Evolutionary conservation across 805 yeast species (phyloP), one percentile per base, ranked within the genome.

Genomic region (Candida tammaniensis): DNA sequence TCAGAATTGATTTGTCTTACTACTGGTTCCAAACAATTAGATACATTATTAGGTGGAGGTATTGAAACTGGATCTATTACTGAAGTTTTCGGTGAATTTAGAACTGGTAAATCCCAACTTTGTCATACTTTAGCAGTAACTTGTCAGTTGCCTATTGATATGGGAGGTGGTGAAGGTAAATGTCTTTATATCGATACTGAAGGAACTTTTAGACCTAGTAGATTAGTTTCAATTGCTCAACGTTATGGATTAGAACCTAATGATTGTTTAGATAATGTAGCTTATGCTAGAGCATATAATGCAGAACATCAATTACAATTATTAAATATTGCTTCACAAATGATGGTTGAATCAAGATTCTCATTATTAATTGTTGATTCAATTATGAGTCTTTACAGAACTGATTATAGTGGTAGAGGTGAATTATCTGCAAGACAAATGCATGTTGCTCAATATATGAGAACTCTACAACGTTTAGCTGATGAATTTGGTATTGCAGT

Each of bases 121-220:
- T 93, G 98, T 60, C 98, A 93, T 57, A 93, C 98, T 1, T 70
- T 93, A 36, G 96, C 98, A 0, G 96, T 93, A 5, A 91, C 97
- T 2, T 91, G 98, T 58, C 98, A 91, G 60, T 68, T 93, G 36
- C 98, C 98, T 4, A 77, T 91, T 32, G 97, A 89, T 54, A 82
- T 85, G 83, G 97, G 97, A 25, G 98, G 98, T 41, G 98, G 96
- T 33, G 98, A 93, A 64, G 98, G 98, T 21, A 88, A 93, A 61
- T 91, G 97, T 59, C 68, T 93, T 36, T 93, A 86, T 55, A 89
- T 93, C 41, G 98, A 93, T 54, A 91, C 98, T 0, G 98, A 91
- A 56, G 96, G 97, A 13, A 93, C 98, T 2, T 93, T 93, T 58
- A 74, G 98, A 55, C 97, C 98, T 1, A 82, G 82, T 27, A 75